Conservation (phyloP, 495 filamentous ascomycete genomes). For the Chaetomidium leptoderma region DNA sequence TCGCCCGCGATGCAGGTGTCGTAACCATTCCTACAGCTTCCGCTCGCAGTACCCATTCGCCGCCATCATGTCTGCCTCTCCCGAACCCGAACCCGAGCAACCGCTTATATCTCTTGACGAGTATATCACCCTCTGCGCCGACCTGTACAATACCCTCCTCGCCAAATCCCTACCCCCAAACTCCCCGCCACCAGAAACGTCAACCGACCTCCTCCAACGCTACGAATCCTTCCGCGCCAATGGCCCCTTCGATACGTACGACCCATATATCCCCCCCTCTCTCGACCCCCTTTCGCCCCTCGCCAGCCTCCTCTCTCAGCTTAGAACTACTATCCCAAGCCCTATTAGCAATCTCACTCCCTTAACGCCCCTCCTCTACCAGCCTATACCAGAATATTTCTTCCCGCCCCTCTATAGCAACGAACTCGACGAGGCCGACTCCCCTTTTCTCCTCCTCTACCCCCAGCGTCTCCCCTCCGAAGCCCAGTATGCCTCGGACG, state of each 20-base stretch:
- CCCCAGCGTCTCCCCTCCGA: background rate
- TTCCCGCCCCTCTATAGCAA: background rate
- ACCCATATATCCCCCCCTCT: background rate
- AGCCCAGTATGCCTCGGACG: background rate
- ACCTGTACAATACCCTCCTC: conserved; percentile 5
- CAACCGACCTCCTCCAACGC: conserved; percentile 6
- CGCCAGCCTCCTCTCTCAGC: conserved; percentile 1
- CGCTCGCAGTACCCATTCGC: background rate
- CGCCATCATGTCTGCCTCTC: background rate
- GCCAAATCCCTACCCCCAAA: background rate
- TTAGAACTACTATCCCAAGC: background rate
- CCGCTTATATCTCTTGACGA: conserved; percentile 2
- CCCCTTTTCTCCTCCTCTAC: conserved; percentile 2
- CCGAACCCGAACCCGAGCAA: background rate
- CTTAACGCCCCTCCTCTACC: conserved; percentile 3
- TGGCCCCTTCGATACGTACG: background rate
- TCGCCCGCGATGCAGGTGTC: too few species aligned
- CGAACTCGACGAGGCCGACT: background rate
- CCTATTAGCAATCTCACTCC: background rate
- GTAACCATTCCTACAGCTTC: background rate
- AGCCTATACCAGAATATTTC: conserved; percentile 5
- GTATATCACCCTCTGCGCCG: conserved; percentile 4
- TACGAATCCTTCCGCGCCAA: conserved; percentile 5
- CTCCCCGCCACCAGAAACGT: background rate
- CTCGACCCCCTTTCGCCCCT: background rate